These are phyloP conservation scores for Ceratobasidium sp. DNA, from an alignment of 1,284 basidiomycete genomes.

Conservation along the genomic window DNA sequence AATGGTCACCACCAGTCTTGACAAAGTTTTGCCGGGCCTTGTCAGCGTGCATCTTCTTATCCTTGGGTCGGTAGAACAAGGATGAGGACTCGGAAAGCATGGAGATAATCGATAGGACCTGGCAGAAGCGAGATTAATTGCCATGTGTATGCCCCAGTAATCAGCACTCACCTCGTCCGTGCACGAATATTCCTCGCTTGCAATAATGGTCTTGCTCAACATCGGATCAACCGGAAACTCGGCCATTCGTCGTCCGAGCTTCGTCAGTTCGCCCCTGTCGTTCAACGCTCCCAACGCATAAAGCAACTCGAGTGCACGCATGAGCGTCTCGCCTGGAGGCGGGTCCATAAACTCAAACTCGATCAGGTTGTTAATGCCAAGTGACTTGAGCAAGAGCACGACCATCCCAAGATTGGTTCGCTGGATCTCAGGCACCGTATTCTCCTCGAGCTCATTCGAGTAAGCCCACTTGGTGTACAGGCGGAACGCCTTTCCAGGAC, in stretches of 20 bases:
- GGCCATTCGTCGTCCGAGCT: constrained; percentile 95
- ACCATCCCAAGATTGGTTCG: constrained; percentile 59
- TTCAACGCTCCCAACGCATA: constrained; percentile 97
- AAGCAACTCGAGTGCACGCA: constrained; percentile 89
- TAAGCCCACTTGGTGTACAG: constrained; percentile 70
- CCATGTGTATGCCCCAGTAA: neutral
- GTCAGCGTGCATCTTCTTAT: constrained; percentile 94
- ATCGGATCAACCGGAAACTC: constrained; percentile 99
- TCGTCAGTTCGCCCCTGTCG: constrained; percentile 94
- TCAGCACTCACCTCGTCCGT: constrained; percentile 82
- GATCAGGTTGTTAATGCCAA: constrained; percentile 68
- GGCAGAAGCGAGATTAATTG: neutral
- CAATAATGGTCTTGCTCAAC: constrained; percentile 95
- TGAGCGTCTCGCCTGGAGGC: constrained; percentile 94
- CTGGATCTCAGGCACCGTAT: constrained; percentile 65
- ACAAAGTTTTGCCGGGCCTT: constrained; percentile 97
- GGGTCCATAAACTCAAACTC: constrained; percentile 69
- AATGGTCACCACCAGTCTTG: constrained; percentile 95
- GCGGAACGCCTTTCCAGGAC: constrained; percentile 97
- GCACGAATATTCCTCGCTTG: constrained; percentile 92
- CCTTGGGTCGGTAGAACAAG: constrained; percentile 96
- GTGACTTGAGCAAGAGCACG: constrained; percentile 65
- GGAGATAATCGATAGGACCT: constrained; percentile 94
- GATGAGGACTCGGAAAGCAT: constrained; percentile 97
- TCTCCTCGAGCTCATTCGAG: constrained; percentile 65